These are phyloP conservation scores for Acanthamoeba sp. DNA, from an alignment of 208 protist species.

Conservation along the genomic window DNA sequence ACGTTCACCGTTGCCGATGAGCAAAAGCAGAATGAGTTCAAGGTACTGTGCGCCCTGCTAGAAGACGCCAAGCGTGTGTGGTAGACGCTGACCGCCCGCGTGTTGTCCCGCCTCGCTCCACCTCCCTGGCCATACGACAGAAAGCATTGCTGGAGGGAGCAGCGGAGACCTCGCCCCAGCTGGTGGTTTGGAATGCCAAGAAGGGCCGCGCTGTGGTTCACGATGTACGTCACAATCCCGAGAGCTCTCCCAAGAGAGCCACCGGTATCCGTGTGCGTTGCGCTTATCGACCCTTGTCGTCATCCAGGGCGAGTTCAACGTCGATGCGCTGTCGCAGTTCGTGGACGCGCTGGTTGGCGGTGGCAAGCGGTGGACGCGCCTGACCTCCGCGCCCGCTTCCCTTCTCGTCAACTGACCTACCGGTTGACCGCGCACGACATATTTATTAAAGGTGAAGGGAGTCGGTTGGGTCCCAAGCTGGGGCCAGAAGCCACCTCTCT, in stretches of 20 bases:
- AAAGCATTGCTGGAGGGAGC: not conserved
- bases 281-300: not conserved
- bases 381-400: not conserved
- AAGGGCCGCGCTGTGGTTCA: slow-evolving; percentile 28
- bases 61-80: no score
- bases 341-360: slow-evolving; percentile 37
- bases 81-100: no score
- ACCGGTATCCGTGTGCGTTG: not conserved
- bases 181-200: slow-evolving; percentile 69
- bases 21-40: slow-evolving; percentile 40
- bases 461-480: no score
- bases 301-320: not conserved
- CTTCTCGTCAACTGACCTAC: not conserved
- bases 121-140: no score
- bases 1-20: slow-evolving; percentile 27
- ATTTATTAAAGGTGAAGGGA: no score
- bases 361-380: slow-evolving; percentile 22
- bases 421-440: no score
- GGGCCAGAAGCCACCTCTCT: no score
- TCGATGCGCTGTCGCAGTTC: slow-evolving; percentile 27
- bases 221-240: slow-evolving; percentile 38
- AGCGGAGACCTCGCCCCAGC: slow-evolving; percentile 2
- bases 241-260: no score
- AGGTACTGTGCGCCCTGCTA: not conserved
- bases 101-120: no score